Percentiles rank a stretch among this genome's conserved stretches.
phyloP scores from a whole-genome alignment of 2,329 filamentous ascomycete genomes.

The Cladobotryum protrusum region DNA sequence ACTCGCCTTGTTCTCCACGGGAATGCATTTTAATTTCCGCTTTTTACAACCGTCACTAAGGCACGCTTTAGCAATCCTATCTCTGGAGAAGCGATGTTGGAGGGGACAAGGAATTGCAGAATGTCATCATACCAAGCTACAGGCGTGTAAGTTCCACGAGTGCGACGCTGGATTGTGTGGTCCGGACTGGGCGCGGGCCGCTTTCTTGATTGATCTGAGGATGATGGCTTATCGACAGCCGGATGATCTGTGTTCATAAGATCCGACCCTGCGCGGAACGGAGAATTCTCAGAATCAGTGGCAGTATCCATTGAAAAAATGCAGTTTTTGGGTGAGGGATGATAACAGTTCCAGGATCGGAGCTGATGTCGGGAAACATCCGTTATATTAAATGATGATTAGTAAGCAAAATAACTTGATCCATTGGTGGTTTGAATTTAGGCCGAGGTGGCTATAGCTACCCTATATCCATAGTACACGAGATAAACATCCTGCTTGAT shows the following conservation, averaged over 20 bases:
- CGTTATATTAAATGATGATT: too few species aligned
- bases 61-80: background rate
- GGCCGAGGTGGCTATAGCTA: too few species aligned
- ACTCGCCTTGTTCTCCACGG: conserved; percentile 15
- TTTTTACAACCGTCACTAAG: conserved; percentile 3
- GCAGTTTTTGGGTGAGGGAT: too few species aligned
- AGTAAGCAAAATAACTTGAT: too few species aligned
- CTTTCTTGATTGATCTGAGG: conserved; percentile 1
- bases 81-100: background rate
- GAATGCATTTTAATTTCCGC: conserved; percentile 27
- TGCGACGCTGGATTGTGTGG: background rate
- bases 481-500: too few species aligned
- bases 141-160: conserved; percentile 29
- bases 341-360: too few species aligned
- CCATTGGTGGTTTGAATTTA: too few species aligned
- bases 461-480: too few species aligned
- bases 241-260: background rate
- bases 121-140: conserved; percentile 26
- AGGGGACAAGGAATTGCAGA: background rate
- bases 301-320: too few species aligned
- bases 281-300: too few species aligned
- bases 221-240: background rate
- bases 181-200: background rate
- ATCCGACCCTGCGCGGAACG: background rate
- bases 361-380: too few species aligned